Base-by-base conservation (phyloP, 2,329 filamentous ascomycete species). In the Dactylellina cionopaga region DNA sequence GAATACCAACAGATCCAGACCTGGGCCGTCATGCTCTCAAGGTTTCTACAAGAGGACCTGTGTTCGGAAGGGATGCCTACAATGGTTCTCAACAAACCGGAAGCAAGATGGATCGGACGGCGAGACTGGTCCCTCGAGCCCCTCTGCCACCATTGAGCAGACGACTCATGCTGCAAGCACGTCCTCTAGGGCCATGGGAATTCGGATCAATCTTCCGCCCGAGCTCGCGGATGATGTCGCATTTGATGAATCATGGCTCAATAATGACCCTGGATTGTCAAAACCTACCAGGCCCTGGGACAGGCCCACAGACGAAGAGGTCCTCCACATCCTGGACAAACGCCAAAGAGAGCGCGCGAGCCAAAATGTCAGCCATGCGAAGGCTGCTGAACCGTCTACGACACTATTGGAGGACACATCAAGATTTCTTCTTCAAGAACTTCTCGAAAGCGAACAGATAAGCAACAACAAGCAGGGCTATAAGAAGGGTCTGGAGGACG, bases 361-460 rank as follows among this genome's bases (percentile, higher is more conserved):
- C 24, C 52, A 54, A 27, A 25, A 54, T 13, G 46, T 27, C 7
- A 27, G 33, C 29, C 9, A 5, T 22, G 43, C 49, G 5, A 39
- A 29, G 19, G 41, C 52, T 27, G 46, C 39, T 22, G 56, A 33
- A 11, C 68, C 68, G 9, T 52, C 68, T 4, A 65, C 17, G 10
- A 39, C 49, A 19, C 25, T 58, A 2, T 37, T 72, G 33, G 68
- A 72, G 17, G 59, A 65, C 49, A 55, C 68, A n/a, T 72, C 68
- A 9, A 43, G 68, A 35, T 58, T 59, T 29, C 68, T 72, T 37
- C 39, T 72, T 22, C 27, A 33, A 13, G 59, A 59, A 56, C 46
- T 72, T 1, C 37, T 72, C 2, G 44, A 47, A 15, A 55, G 39
- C 13, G 59, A 65, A 15, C 3, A 27, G 9, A n/a, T 11, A 2